Base-by-base conservation (phyloP, 257 asterid genomes). In the Linderniella brevidens region DNA sequence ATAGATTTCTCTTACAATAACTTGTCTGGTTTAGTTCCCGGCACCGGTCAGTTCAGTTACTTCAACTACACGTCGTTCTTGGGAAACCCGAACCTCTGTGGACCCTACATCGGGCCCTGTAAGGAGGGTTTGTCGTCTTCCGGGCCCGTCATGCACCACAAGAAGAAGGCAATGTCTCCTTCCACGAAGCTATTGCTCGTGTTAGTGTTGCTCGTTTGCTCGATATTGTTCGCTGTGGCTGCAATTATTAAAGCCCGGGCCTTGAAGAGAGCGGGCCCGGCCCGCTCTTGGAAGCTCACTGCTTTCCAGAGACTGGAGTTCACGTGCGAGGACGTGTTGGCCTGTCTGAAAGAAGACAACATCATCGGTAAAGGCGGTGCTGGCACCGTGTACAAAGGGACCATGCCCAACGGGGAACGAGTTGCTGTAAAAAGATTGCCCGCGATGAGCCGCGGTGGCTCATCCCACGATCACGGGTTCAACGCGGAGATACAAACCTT, bases 381-480 rank as follows among this genome's bases (percentile, higher is more conserved):
- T 0, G 93, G 94, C 10, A 71, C 62, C 36, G 96, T 86, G 9
- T 82, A 74, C 51, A 67, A 78, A 35, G 80, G 79, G 47, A 54
- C 14, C 46, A 41, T 79, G 71, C 79, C 76, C 55, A 68, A 17
- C 9, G 96, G 93, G 12, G 68, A 61, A 58, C 50, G 46, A 1
- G 78, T 86, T n/a, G 96, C 96, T 0, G 92, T 83, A 13, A 86
- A 86, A 68, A 65, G 79, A 64, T 75, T 86, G 0, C 82, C 66
- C 69, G 12, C 73, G 62, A 32, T 63, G 64, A 13, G 54, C 62
- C 4, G 65, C 63, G 12, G 90, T 71, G 58, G 61, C 82, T 0
- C 76, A 70, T 56, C 75, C 58, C 32, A 25, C 32, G 32, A 25
- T 25, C 32, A 25, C 6, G 16, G 63, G 32, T 71, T 81, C 57